Evolutionary conservation across 176 grass and related monocot species (phyloP).

Genomic region (Triticum aestivum): DNA sequence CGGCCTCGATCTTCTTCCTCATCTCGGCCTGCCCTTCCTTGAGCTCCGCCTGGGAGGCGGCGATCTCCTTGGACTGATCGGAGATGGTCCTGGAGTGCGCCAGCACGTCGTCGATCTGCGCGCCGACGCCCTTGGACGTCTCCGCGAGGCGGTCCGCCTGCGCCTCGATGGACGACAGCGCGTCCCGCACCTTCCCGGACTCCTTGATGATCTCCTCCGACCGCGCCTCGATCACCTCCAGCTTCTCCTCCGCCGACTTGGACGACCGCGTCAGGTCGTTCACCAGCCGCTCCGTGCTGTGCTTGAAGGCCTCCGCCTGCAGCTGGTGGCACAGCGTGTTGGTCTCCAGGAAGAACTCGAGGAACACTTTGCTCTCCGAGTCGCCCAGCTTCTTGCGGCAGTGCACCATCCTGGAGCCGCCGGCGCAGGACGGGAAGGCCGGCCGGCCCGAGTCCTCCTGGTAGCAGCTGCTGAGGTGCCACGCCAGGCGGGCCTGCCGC

Average conservation of each 20-base stretch:
- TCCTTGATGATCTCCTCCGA: slow-evolving; percentile 63
- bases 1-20: slow-evolving; percentile 57
- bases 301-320: slow-evolving; percentile 94
- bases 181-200: slow-evolving; percentile 44
- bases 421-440: slow-evolving; percentile 48
- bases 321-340: slow-evolving; percentile 89
- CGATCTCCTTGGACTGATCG: slow-evolving; percentile 60
- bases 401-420: slow-evolving; percentile 41
- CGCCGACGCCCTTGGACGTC: slow-evolving; percentile 31
- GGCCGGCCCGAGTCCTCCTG: slow-evolving; percentile 78
- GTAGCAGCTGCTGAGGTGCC: slow-evolving; percentile 87
- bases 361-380: slow-evolving; percentile 66
- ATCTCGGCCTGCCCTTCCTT: slow-evolving; percentile 59
- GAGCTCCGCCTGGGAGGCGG: slow-evolving; percentile 34
- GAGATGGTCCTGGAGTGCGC: slow-evolving; percentile 46
- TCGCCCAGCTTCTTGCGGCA: slow-evolving; percentile 67
- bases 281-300: slow-evolving; percentile 63
- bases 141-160: slow-evolving; percentile 39
- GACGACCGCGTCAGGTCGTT: slow-evolving; percentile 65
- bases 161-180: slow-evolving; percentile 43
- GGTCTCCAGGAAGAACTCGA: slow-evolving; percentile 86
- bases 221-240: slow-evolving; percentile 60
- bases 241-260: slow-evolving; percentile 65
- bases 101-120: slow-evolving; percentile 53
- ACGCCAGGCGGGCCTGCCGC: slow-evolving; percentile 69